These are phyloP conservation scores for Rickenella mellea DNA, from an alignment of 768 basidiomycete species.

Conservation along the genomic window DNA sequence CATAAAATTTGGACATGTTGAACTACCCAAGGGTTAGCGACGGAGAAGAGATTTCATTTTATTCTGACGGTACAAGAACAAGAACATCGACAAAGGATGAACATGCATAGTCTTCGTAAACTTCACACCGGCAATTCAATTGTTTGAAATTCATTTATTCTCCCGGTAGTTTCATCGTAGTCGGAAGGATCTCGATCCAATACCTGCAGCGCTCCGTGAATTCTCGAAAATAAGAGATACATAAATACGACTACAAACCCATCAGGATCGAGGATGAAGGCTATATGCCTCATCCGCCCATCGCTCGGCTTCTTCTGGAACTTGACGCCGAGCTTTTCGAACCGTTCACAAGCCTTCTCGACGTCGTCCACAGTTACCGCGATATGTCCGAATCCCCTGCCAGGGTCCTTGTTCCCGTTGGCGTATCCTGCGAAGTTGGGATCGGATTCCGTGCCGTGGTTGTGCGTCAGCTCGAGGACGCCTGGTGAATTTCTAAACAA, in stretches of 20 bases:
- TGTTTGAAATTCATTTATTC: background rate
- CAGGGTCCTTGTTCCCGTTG: constrained; percentile 78
- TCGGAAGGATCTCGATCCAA: constrained; percentile 50
- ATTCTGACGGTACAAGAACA: too few species aligned
- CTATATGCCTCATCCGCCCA: constrained; percentile 79
- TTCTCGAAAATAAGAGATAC: constrained; percentile 1
- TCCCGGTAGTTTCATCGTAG: background rate
- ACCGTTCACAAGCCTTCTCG: constrained; percentile 71
- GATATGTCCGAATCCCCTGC: constrained; percentile 80
- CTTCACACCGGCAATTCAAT: background rate
- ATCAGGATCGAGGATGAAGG: constrained; percentile 81
- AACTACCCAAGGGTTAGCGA: too few species aligned
- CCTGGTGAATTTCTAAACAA: constrained; percentile 27
- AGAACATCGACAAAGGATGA: too few species aligned
- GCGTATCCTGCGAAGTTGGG: constrained; percentile 72
- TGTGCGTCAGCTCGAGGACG: constrained; percentile 78
- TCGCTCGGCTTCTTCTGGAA: constrained; percentile 87
- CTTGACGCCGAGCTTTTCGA: constrained; percentile 67
- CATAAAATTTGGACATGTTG: too few species aligned
- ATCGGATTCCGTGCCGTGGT: constrained; percentile 85
- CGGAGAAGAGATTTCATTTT: too few species aligned
- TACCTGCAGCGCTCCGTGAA: constrained; percentile 28
- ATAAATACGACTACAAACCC: constrained; percentile 33
- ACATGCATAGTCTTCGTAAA: too few species aligned
- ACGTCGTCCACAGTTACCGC: constrained; percentile 80